Percentiles rank a stretch among this genome's conserved stretches.
Conservation (phyloP, 768 basidiomycete genomes). For the Russula virescens region DNA sequence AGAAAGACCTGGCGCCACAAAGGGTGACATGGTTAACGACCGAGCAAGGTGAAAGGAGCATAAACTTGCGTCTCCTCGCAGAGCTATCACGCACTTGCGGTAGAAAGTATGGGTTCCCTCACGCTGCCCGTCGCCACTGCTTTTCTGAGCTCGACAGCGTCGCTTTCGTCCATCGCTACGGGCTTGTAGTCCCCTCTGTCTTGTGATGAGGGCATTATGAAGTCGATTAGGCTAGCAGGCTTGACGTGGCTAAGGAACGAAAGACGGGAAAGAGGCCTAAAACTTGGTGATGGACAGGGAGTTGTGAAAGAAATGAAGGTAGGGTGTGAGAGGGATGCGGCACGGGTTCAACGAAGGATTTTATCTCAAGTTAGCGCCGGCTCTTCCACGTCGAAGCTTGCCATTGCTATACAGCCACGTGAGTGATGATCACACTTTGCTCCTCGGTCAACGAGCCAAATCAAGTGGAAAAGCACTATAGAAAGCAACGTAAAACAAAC, state of each 20-base stretch:
- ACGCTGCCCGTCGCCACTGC: slow-evolving; percentile 38
- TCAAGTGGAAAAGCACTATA: background rate
- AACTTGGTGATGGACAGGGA: background rate
- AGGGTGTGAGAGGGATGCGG: background rate
- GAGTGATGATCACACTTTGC: too few species aligned
- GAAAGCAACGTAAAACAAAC: background rate
- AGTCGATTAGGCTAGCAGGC: background rate
- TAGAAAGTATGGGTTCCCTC: slow-evolving; percentile 28
- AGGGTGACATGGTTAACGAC: background rate
- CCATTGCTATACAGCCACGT: too few species aligned
- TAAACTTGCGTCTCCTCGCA: background rate
- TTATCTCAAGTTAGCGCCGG: too few species aligned
- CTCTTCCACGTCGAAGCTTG: too few species aligned
- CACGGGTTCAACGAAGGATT: background rate
- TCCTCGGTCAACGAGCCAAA: background rate
- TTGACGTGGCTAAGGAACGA: background rate
- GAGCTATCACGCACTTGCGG: slow-evolving; percentile 29
- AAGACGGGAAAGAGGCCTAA: background rate
- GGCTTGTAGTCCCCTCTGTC: too few species aligned
- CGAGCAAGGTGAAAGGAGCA: background rate
- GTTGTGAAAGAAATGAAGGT: slow-evolving; percentile 1
- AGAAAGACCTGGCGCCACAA: slow-evolving; percentile 54
- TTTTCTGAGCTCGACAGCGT: slow-evolving; percentile 51
- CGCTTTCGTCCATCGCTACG: slow-evolving; percentile 37
- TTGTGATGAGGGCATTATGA: slow-evolving; percentile 13